Percentiles rank a stretch among this genome's conserved stretches.
Evolutionary conservation across 1,284 basidiomycete genomes (phyloP).

Genomic region (Marasmius tenuissimus): DNA sequence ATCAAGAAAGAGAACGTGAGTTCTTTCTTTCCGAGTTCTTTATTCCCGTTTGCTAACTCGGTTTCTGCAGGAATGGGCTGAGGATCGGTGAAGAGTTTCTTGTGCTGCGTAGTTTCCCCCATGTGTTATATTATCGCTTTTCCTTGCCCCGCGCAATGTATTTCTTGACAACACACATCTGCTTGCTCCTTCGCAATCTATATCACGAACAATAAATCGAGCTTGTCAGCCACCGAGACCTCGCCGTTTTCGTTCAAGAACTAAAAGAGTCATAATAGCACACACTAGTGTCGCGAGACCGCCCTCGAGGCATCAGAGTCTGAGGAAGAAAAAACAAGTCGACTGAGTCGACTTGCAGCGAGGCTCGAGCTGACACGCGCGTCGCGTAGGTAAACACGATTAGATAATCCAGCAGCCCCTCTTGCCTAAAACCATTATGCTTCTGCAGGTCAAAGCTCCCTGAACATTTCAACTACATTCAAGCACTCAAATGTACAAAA

Average conservation of each 20-base stretch:
- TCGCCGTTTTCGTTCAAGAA: too few relatives aligned
- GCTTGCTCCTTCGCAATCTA: neutral
- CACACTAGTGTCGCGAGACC: too few relatives aligned
- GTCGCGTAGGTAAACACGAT: neutral
- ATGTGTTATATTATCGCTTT: conserved; percentile 3
- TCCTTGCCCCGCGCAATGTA: neutral
- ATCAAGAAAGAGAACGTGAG: conserved; percentile 99
- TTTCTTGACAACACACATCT: neutral
- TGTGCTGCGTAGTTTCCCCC: neutral
- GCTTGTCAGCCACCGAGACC: too few relatives aligned
- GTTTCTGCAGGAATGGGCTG: conserved; percentile 77
- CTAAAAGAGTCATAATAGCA: too few relatives aligned
- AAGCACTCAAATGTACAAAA: neutral
- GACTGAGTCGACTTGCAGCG: too few relatives aligned
- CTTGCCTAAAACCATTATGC: neutral
- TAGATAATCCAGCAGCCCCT: neutral
- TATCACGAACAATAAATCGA: too few relatives aligned
- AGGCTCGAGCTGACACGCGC: neutral
- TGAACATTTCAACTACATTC: neutral
- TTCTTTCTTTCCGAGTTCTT: conserved; percentile 15
- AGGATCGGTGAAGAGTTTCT: conserved; percentile 64
- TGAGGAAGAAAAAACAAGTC: too few relatives aligned
- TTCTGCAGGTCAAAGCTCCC: neutral
- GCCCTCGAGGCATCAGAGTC: too few relatives aligned
- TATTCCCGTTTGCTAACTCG: conserved; percentile 17